A percentile compares a stretch with the other conserved stretches of the same genome.
Evolutionary conservation across 2,329 filamentous ascomycete species (phyloP).

Genomic region (Alternaria alternata): DNA sequence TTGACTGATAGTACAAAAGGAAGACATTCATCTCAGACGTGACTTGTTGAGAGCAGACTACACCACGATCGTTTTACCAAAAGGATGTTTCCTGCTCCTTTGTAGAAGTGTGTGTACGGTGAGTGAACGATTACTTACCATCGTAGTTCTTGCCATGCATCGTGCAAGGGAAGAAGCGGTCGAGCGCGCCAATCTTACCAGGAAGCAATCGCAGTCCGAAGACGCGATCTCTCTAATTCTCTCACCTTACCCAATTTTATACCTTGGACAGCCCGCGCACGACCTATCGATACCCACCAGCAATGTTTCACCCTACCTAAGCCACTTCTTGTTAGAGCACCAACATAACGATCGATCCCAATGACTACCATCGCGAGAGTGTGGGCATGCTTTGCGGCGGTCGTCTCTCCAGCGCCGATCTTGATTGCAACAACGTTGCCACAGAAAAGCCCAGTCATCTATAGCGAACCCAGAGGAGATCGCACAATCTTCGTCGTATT

Average conservation of each 20-base stretch:
- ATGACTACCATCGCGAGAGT: neutral
- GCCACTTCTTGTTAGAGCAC: too few relatives aligned
- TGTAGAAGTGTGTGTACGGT: too few relatives aligned
- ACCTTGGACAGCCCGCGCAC: neutral
- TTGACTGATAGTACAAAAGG: too few relatives aligned
- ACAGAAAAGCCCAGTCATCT: neutral
- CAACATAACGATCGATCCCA: neutral
- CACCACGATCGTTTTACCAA: too few relatives aligned
- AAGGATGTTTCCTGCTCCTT: too few relatives aligned
- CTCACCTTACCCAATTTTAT: neutral
- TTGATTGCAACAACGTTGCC: too few relatives aligned
- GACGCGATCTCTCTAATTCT: rapidly evolving
- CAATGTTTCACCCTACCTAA: neutral
- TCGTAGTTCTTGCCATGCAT: too few relatives aligned
- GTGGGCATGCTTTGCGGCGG: neutral
- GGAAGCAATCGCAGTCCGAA: neutral
- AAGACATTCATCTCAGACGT: too few relatives aligned
- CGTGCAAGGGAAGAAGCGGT: neutral
- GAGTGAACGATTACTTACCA: too few relatives aligned
- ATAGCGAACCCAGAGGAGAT: neutral
- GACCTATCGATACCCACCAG: neutral
- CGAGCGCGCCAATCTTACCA: too few relatives aligned
- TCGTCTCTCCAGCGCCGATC: neutral
- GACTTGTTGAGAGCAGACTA: too few relatives aligned
- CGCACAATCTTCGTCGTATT: constrained; percentile 3